Evolutionary conservation across 768 basidiomycete species (phyloP), one percentile per base, ranked within the genome.

Genomic region (Inosperma sp.): DNA sequence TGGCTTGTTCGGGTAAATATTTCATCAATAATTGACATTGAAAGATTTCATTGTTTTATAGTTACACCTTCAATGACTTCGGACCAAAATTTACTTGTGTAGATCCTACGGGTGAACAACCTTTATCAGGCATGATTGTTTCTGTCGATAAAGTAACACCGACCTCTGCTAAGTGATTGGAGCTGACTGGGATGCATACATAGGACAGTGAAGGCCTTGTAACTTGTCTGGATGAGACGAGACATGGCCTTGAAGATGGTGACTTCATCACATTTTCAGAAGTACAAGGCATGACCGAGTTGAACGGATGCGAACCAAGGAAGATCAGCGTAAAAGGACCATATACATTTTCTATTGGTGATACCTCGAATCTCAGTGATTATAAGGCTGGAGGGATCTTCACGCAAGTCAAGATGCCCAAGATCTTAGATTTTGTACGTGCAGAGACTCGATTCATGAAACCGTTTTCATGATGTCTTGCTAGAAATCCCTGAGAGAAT

Each of bases 321-420:
- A 98, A 94, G 68, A 72, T 99, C 30, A 74, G 86, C 13, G 92
- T 95, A 55, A 98, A 95, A 63, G 96, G 95, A 2, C 96, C 96
- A 0, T 99, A 98, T 65, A 97, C 96, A 1, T 99, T 99, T 69
- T 75, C 86, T 25, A 95, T 99, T 51, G 95, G 96, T 3, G 91
- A 96, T 65, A 97, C 94, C 2, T 80, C 84, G 25, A 77, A 77
- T 29, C 65, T 96, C 9, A 76, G 83, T 22, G 75, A 80, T 37
- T 98, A 98, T 70, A 81, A 84, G 58, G 65, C 81, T 23, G 96
- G 95, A 21, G 96, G 96, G 30, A 87, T 94, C 54, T 99, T 97
- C 67, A 93, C 90, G 6, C 96, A 99, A 68, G 93, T 98, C 56
- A 99, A 98, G 73, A 95, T 97, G 93, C 96, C 96, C 8, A 98